Evolutionary conservation across 2,329 filamentous ascomycete species (phyloP), one percentile per base, ranked within the genome.

Genomic region (Phyllosticta citrichinensis): DNA sequence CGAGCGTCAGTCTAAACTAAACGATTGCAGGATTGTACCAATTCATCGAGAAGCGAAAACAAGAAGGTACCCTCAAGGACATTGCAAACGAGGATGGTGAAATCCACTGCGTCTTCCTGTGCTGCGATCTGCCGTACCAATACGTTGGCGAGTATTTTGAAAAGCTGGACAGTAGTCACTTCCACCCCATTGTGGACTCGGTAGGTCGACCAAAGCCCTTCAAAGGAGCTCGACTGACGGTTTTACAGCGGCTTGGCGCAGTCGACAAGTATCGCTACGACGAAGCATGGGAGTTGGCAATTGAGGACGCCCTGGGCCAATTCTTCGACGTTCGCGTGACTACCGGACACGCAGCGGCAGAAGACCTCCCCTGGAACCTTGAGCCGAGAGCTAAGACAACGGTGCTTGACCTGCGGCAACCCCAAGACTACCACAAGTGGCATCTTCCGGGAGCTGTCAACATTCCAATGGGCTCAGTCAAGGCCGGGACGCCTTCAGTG

Each of bases 71-170:
- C 0, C 69, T 84, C 12, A 40, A 68, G 0, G 71, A 78, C 10
- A 68, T 84, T 1, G 73, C 75, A 0, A 77, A 76, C 0, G 74
- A 78, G 33, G 52, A 33, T n/a, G 79, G 80, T 1, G 71, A 76
- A 56, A 73, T 81, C 1, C 75, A 80, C 63, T 83, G 80, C 54
- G 82, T 83, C 0, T 86, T 86, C 68, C 68, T 85, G 2, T 86
- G 83, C 70, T 85, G 83, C 62, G 84, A 87, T 61, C 64, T 86
- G 25, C 84, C 84, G 0, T 86, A 86, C 64, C 83, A 86, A 66
- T 86, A 86, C 62, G 78, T 86, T 53, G 74, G 77, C 24, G 81
- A 82, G 64, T 86, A 86, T 66, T 86, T 84, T 64, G 75, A 80
- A 25, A 84, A 83, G 65, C 71, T 85, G 11, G 77, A 74, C 1